Conservation (phyloP, 2,329 filamentous ascomycete genomes). For the Aspergillus oerlinghausenensis region DNA sequence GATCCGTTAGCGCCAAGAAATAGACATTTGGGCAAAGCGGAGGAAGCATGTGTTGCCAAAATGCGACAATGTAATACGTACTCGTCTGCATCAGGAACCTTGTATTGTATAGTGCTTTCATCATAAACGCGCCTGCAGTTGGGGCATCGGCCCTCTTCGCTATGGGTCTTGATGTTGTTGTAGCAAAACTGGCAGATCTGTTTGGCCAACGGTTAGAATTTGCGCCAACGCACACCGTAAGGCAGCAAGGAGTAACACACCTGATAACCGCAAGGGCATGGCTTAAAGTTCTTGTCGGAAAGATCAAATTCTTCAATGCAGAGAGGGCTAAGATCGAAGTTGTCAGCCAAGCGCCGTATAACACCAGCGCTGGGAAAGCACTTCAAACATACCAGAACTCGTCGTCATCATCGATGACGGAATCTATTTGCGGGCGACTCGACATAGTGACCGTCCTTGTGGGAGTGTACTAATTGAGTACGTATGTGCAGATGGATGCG, state of each 20-base stretch:
- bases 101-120: slow-evolving; percentile 95
- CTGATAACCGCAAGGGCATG: slow-evolving; percentile 97
- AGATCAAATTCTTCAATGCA: slow-evolving; percentile 99
- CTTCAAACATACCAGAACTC: slow-evolving; percentile 40
- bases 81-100: slow-evolving; percentile 92
- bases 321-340: slow-evolving; percentile 63
- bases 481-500: slow-evolving; percentile 16
- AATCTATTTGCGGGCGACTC: slow-evolving; percentile 43
- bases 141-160: slow-evolving; percentile 89
- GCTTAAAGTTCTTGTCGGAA: slow-evolving; percentile 92
- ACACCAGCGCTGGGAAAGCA: background rate
- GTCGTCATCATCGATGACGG: slow-evolving; percentile 48
- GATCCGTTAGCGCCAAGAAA: slow-evolving; percentile 18
- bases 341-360: slow-evolving; percentile 18
- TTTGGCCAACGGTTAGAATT: slow-evolving; percentile 2
- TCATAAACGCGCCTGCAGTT: slow-evolving; percentile 94
- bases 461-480: slow-evolving; percentile 18
- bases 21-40: background rate
- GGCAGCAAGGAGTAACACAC: slow-evolving; percentile 48
- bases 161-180: slow-evolving; percentile 98
- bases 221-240: slow-evolving; percentile 8
- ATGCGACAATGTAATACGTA: slow-evolving; percentile 48
- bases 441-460: slow-evolving; percentile 36
- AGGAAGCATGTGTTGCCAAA: slow-evolving; percentile 1
- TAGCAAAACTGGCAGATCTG: slow-evolving; percentile 99